Percentiles rank a stretch among this genome's conserved stretches.
phyloP scores from a whole-genome alignment of 1,139 yeast species.

The Kluyveromyces marxianus region DNA sequence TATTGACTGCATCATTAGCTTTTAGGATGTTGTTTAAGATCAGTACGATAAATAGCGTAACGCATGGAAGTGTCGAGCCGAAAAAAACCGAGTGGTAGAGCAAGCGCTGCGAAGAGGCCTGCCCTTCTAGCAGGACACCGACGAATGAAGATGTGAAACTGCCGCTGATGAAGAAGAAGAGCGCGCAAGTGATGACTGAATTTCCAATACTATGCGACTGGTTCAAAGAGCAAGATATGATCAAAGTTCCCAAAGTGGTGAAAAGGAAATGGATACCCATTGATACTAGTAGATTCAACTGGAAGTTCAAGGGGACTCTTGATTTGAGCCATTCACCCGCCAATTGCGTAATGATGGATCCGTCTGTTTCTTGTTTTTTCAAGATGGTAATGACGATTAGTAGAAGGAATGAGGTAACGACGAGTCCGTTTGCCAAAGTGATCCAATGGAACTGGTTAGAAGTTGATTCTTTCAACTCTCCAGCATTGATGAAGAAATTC shows the following conservation, averaged over 20 bases:
- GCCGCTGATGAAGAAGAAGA: conserved; percentile 55
- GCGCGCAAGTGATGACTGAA: conserved; percentile 53
- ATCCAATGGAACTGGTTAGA: conserved; percentile 22
- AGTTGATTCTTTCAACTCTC: conserved; percentile 26
- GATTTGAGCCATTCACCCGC: conserved; percentile 6
- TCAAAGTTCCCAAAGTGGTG: conserved; percentile 53
- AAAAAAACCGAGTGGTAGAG: conserved; percentile 38
- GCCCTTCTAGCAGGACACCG: conserved; percentile 46
- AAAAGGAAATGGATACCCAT: conserved; percentile 68
- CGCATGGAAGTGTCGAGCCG: conserved; percentile 55
- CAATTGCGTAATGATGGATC: not conserved
- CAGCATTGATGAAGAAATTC: conserved; percentile 62
- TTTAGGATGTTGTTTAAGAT: conserved; percentile 62
- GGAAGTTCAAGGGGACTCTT: conserved; percentile 8
- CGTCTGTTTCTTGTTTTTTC: conserved; percentile 5
- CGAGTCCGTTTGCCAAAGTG: conserved; percentile 21
- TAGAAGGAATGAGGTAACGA: conserved; percentile 18
- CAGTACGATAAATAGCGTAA: conserved; percentile 46
- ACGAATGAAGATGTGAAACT: conserved; percentile 69
- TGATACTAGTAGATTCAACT: conserved; percentile 51
- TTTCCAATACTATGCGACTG: conserved; percentile 58
- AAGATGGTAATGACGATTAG: conserved; percentile 13
- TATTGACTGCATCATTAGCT: conserved; percentile 70
- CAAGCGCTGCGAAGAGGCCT: not conserved
- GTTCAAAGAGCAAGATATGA: conserved; percentile 51